Conservation (phyloP, 768 basidiomycete species). For the Leucosporidium scottii region DNA sequence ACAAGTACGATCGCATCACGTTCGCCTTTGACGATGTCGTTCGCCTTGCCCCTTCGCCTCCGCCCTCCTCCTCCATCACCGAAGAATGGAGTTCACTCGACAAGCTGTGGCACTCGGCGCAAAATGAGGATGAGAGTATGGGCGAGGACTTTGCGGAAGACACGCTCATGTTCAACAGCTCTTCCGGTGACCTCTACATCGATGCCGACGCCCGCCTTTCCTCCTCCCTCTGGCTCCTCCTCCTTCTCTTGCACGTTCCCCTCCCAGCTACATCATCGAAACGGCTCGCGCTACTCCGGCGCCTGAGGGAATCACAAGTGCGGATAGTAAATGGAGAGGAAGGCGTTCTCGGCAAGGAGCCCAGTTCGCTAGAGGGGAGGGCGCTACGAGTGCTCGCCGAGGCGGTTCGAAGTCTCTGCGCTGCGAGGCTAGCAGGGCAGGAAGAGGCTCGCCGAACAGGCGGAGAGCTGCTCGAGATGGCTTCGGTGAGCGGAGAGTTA, state of each 20-base stretch:
- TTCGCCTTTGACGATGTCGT: neutral
- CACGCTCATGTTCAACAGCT: neutral
- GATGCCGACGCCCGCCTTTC: conserved; percentile 32
- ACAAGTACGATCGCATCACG: conserved; percentile 52
- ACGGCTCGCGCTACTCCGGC: neutral
- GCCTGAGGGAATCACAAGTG: neutral
- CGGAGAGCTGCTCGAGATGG: neutral
- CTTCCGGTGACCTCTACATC: conserved; percentile 8
- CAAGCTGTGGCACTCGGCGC: neutral
- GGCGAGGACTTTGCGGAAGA: too few relatives aligned
- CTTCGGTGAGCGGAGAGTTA: neutral
- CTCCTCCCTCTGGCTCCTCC: conserved; percentile 1
- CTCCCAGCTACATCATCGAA: neutral
- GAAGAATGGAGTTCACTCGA: neutral
- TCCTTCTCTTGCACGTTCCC: neutral
- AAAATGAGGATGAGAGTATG: neutral
- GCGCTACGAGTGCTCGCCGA: neutral
- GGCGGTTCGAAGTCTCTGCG: neutral
- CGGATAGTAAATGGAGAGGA: neutral
- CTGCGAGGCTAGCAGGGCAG: neutral
- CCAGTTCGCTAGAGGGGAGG: neutral
- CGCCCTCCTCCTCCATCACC: neutral
- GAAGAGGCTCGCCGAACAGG: neutral
- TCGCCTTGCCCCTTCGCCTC: too few relatives aligned
- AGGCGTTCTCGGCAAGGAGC: neutral